Evolutionary conservation across 768 basidiomycete genomes (phyloP).

Genomic region (Lyophyllum atratum): DNA sequence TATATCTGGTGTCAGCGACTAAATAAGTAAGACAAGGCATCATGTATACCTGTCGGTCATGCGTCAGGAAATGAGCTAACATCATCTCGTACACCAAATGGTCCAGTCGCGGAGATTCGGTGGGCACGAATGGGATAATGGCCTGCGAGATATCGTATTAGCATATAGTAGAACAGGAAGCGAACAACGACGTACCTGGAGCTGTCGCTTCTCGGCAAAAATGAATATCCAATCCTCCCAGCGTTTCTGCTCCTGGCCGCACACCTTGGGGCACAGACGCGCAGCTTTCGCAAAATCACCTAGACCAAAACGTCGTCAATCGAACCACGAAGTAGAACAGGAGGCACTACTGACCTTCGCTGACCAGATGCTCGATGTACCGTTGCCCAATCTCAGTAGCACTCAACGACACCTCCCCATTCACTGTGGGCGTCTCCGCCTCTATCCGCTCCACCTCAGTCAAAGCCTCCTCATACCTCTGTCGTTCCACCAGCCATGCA

Average conservation of each 20-base stretch:
- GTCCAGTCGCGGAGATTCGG: constrained; percentile 75
- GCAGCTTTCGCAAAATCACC: constrained; percentile 79
- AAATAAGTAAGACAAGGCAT: not conserved
- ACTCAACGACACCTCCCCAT: constrained; percentile 42
- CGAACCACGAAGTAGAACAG: not conserved
- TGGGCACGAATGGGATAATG: constrained; percentile 90
- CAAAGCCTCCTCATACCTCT: constrained; percentile 88
- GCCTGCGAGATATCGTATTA: constrained; percentile 52
- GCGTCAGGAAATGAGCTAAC: constrained; percentile 78
- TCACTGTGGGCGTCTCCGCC: constrained; percentile 30
- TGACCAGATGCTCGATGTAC: constrained; percentile 85
- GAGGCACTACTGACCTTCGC: constrained; percentile 55
- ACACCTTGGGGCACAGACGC: constrained; percentile 79
- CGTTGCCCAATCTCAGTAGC: constrained; percentile 77
- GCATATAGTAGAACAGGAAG: too few species aligned
- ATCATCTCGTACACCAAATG: constrained; percentile 95
- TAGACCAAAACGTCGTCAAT: constrained; percentile 12
- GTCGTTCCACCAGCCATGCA: constrained; percentile 85
- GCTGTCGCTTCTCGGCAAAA: constrained; percentile 78
- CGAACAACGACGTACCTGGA: constrained; percentile 52
- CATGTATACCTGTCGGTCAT: constrained; percentile 66
- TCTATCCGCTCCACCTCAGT: constrained; percentile 73
- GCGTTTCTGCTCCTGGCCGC: constrained; percentile 72
- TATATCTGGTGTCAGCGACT: constrained; percentile 29
- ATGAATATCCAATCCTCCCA: constrained; percentile 97